Evolutionary conservation across 2,329 filamentous ascomycete species (phyloP), one percentile per base, ranked within the genome.

Genomic region (Apiospora sp.): DNA sequence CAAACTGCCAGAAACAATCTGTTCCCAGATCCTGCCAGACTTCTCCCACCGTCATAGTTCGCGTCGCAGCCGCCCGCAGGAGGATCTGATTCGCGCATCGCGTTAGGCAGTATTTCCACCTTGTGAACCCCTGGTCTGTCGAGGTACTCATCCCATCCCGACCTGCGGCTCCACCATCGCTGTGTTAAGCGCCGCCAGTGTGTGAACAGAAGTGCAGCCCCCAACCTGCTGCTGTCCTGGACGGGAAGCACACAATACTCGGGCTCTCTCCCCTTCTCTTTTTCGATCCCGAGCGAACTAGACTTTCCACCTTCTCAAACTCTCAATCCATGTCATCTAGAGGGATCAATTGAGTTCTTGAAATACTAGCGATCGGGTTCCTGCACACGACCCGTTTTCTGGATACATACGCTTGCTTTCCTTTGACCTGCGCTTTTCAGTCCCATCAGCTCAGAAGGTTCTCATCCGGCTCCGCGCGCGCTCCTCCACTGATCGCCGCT

Each of bases 181-280:
- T 19, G 22, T 22, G 34, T 64, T 64, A 64, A 64, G 58, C 58
- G 58, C 58, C 58, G 58, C 30, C 22, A n/a, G 34, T 24, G 22
- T 24, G n/a, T 58, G 24, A 30, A 13, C 37, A 41, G 19, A 49
- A 49, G 58, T 41, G 58, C 58, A 64, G 58, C 58, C 58, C 58
- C 58, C 58, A 64, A 64, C 58, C 6, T 34, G 22, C 16, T 19
- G 30, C 46, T n/a, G 49, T 51, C 10, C 30, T 41, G 58, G 34
- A 64, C 58, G 34, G 58, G 58, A 64, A 64, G 58, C 58, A 64
- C 58, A 64, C 58, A 64, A 64, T 37, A 64, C 58, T 64, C 58
- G 54, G 54, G 54, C 54, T 64, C 34, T 64, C 30, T 64, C 30
- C 58, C 58, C 58, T 64, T 37, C 58, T 34, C 22, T 64, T 64